Evolutionary conservation across 176 grass and related monocot genomes (phyloP), one percentile per base, ranked within the genome.

Genomic region (Alopecurus myosuroides): DNA sequence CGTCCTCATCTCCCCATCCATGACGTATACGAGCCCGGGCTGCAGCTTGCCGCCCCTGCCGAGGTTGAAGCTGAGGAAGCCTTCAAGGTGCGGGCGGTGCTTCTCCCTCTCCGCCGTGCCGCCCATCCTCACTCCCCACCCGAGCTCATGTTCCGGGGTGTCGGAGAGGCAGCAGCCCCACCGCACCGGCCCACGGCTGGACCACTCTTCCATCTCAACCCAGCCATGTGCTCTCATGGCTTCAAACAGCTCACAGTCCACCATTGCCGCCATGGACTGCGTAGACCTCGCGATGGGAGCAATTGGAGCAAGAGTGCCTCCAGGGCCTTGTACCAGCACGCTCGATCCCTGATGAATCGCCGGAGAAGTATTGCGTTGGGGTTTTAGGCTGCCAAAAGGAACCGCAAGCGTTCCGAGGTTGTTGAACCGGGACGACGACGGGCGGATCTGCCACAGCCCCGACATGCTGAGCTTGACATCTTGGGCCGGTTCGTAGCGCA

Each of bases 11-110:
- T 31, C 26, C 34, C 89, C 91, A 67, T 81, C 78, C 70, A 89
- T 73, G 70, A 64, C 65, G n/a, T 84, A 86, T 11, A 90, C 89
- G 58, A 93, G 44, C 31, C 89, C 91, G 12, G 96, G 91, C 86
- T 98, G 92, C 74, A 98, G 23, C 52, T 75, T 98, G 19, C 83
- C 90, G 5, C 88, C 94, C 66, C 87, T 89, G 37, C 93, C 93
- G 17, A 98, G 77, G 79, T 88, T 71, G 82, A 98, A 88, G 85
- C 89, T 94, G 77, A 98, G 82, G 74, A 93, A 98, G 3, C 89
- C 88, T 80, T 92, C 93, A 30, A 98, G 41, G 33, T 87, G 80
- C 15, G 79, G 37, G 20, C 4, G 25, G 53, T 89, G 88, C 42
- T 17, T 76, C 20, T 60, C 73, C 60, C 63, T 77, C 34, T 65